These are phyloP conservation scores for Cladobotryum mycophilum DNA, from an alignment of 2,329 filamentous ascomycete genomes.

Conservation along the genomic window DNA sequence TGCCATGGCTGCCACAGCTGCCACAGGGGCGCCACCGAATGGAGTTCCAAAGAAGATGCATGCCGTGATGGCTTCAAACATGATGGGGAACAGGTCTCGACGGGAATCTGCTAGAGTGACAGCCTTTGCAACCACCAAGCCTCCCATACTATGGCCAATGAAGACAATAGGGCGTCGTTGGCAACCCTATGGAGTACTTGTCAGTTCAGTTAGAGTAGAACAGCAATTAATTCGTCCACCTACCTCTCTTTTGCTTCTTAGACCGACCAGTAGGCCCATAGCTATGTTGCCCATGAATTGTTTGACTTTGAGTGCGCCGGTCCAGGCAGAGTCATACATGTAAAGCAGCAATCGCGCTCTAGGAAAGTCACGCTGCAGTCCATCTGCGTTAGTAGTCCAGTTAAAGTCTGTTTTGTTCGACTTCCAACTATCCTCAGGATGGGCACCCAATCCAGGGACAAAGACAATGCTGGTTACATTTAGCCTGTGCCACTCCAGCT, in stretches of 20 bases:
- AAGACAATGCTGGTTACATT: constrained; percentile 30
- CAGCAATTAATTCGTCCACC: background rate
- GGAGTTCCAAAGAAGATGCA: constrained; percentile 37
- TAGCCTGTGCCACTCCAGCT: too few relatives aligned
- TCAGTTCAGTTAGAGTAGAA: background rate
- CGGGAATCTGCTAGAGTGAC: constrained; percentile 26
- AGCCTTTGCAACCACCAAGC: constrained; percentile 37
- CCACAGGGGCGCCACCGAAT: constrained; percentile 32
- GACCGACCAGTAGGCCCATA: constrained; percentile 28
- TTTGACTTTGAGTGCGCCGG: constrained; percentile 33
- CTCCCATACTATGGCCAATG: constrained; percentile 39
- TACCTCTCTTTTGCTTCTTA: constrained; percentile 31
- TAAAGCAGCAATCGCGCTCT: constrained; percentile 34
- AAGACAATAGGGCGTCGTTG: constrained; percentile 31
- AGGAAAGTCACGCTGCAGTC: constrained; percentile 33
- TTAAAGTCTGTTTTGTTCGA: constrained; percentile 32
- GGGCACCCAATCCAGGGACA: constrained; percentile 34
- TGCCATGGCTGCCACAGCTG: constrained; percentile 33
- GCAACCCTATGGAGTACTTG: constrained; percentile 15
- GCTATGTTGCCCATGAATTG: constrained; percentile 35
- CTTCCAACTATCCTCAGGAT: constrained; percentile 35
- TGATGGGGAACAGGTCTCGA: constrained; percentile 29
- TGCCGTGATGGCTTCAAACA: constrained; percentile 36
- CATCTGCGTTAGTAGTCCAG: constrained; percentile 32
- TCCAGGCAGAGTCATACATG: constrained; percentile 37